These are phyloP conservation scores for Cystofilobasidium macerans DNA, from an alignment of 768 basidiomycete species.

Conservation along the genomic window DNA sequence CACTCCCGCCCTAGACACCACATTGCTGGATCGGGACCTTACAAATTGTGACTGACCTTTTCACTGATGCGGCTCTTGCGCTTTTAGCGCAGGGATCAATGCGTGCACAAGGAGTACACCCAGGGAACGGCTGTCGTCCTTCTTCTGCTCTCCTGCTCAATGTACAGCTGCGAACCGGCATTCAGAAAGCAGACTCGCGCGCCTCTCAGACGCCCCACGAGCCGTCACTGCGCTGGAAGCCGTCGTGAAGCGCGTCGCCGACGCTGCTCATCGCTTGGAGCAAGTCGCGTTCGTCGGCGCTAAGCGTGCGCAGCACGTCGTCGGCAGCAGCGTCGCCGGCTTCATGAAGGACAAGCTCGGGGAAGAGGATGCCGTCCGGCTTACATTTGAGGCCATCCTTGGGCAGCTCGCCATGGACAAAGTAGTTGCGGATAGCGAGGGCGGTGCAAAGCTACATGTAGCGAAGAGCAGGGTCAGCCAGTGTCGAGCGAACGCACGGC, in stretches of 20 bases:
- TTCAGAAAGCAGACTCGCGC: no score
- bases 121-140: no score
- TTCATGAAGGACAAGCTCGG: slow-evolving; percentile 3
- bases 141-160: no score
- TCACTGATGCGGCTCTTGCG: no score
- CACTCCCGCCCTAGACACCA: no score
- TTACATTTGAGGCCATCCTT: slow-evolving; percentile 2
- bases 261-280: neutral
- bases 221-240: neutral
- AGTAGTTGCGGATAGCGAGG: slow-evolving; percentile 12
- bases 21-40: no score
- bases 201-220: slow-evolving; percentile 1
- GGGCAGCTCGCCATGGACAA: neutral
- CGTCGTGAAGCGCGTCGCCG: neutral
- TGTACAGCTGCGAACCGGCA: no score
- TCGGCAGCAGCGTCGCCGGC: neutral
- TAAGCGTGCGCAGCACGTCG: neutral
- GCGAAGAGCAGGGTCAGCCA: neutral
- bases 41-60: no score
- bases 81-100: no score
- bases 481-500: neutral
- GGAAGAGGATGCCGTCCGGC: slow-evolving; percentile 11
- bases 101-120: no score
- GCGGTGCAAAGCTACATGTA: slow-evolving; percentile 18
- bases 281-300: neutral